Percentiles rank a stretch among this genome's conserved stretches.
Evolutionary conservation across 768 basidiomycete species (phyloP).

Genomic region (Strobilomyces confusus): DNA sequence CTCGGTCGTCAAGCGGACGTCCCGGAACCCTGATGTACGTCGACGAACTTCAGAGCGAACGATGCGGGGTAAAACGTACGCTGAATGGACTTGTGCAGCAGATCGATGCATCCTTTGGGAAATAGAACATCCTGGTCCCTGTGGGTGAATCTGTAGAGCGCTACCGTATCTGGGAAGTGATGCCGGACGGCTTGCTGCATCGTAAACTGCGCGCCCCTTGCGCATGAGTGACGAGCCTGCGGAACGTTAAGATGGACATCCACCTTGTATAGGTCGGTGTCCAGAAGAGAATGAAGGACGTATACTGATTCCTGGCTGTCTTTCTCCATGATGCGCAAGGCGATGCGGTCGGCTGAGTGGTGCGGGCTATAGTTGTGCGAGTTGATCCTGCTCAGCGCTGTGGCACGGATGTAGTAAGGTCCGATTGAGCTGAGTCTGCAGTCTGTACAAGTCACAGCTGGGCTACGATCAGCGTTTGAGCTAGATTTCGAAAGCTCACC

Average conservation of each 20-base stretch:
- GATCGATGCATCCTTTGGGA: conserved; percentile 35
- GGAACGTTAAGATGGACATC: not conserved
- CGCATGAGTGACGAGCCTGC: not conserved
- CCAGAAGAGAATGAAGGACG: conserved; percentile 59
- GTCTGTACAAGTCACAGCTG: no score
- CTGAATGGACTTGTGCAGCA: conserved; percentile 52
- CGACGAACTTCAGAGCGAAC: conserved; percentile 23
- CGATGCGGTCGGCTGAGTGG: not conserved
- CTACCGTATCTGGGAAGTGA: conserved; percentile 69
- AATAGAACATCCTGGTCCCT: conserved; percentile 64
- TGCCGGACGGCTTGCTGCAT: conserved; percentile 92
- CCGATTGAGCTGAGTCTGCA: no score
- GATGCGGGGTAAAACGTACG: conserved; percentile 37
- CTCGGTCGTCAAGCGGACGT: conserved; percentile 50
- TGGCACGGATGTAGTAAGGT: no score
- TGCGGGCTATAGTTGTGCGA: no score
- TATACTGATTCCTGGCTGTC: conserved; percentile 10
- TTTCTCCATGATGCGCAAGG: conserved; percentile 8
- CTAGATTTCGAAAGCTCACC: not conserved
- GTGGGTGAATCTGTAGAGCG: conserved; percentile 78
- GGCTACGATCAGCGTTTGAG: no score
- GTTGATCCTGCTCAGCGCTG: no score
- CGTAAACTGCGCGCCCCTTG: conserved; percentile 53
- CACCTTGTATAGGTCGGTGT: conserved; percentile 95
- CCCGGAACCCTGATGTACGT: conserved; percentile 56